Percentiles rank a stretch among this genome's conserved stretches.
Evolutionary conservation across 352 stramenopile species (phyloP).

Genomic region (Elongisporangium prolatum): DNA sequence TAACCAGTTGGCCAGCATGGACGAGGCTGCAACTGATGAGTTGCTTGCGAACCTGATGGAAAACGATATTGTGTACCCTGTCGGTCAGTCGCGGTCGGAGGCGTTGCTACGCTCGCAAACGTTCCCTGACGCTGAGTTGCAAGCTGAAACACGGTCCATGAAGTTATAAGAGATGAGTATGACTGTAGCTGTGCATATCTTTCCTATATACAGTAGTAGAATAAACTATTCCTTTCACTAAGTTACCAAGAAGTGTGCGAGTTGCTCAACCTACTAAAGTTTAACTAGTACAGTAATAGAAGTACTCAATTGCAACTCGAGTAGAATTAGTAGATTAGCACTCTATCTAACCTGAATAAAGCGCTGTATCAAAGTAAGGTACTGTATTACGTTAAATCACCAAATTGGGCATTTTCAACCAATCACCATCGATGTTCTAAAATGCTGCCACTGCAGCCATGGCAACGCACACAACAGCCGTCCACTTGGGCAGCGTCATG

Average conservation of each 20-base stretch:
- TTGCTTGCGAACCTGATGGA: conserved; percentile 17
- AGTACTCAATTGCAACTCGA: neutral
- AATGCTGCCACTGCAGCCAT: neutral
- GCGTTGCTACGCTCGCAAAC: conserved; percentile 71
- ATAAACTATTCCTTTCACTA: too few relatives aligned
- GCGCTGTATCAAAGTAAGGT: neutral
- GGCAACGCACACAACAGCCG: neutral
- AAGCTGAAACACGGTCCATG: conserved; percentile 52
- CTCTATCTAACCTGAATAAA: neutral
- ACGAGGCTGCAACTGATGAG: neutral
- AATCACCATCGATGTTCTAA: neutral
- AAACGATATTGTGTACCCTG: conserved; percentile 44
- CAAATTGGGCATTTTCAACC: neutral
- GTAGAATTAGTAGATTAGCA: neutral
- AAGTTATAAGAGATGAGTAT: conserved; percentile 30
- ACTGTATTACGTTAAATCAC: neutral
- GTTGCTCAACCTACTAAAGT: too few relatives aligned
- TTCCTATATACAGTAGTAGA: too few relatives aligned
- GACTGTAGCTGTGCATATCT: neutral
- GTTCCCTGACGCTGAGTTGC: conserved; percentile 68
- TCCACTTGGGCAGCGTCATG: neutral
- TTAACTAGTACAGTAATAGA: neutral
- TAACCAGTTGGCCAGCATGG: neutral
- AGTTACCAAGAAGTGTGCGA: too few relatives aligned
- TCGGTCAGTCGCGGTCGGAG: conserved; percentile 48